These are phyloP conservation scores for Suillus subluteus DNA, from an alignment of 768 basidiomycete species.

Conservation along the genomic window DNA sequence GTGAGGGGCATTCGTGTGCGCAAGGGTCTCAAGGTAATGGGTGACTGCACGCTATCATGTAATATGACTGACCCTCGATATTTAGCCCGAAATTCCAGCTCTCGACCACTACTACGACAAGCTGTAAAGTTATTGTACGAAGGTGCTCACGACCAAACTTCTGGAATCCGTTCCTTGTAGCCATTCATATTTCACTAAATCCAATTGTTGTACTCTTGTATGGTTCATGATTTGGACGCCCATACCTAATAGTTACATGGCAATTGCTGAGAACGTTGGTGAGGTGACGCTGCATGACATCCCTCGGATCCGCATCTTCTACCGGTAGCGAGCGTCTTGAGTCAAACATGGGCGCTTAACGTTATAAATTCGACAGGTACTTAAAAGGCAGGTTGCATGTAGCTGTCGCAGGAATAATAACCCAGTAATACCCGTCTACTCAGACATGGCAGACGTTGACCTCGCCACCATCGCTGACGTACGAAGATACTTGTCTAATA, in stretches of 20 bases:
- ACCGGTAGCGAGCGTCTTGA: background rate
- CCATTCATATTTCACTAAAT: conserved; percentile 17
- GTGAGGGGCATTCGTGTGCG: conserved; percentile 82
- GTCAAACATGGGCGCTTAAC: background rate
- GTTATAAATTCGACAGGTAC: background rate
- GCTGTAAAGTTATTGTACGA: conserved; percentile 49
- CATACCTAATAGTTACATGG: background rate
- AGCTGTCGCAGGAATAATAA: background rate
- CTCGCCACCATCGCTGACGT: conserved; percentile 37
- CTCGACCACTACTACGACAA: conserved; percentile 96
- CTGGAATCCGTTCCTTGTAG: conserved; percentile 22
- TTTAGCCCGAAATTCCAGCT: conserved; percentile 82
- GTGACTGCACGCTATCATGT: background rate
- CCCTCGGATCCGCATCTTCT: background rate
- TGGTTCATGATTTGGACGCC: conserved; percentile 2
- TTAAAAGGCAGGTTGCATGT: background rate
- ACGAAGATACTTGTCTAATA: conserved; percentile 47
- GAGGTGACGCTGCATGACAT: background rate
- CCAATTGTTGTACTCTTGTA: conserved; percentile 19
- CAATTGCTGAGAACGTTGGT: background rate
- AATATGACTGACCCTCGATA: conserved; percentile 14
- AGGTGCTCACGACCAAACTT: conserved; percentile 15
- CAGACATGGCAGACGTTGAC: conserved; percentile 27
- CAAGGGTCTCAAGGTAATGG: conserved; percentile 89
- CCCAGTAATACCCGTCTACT: background rate